Evolutionary conservation across 768 basidiomycete genomes (phyloP), one percentile per base, ranked within the genome.

Genomic region (Psilocybe cyanescens): DNA sequence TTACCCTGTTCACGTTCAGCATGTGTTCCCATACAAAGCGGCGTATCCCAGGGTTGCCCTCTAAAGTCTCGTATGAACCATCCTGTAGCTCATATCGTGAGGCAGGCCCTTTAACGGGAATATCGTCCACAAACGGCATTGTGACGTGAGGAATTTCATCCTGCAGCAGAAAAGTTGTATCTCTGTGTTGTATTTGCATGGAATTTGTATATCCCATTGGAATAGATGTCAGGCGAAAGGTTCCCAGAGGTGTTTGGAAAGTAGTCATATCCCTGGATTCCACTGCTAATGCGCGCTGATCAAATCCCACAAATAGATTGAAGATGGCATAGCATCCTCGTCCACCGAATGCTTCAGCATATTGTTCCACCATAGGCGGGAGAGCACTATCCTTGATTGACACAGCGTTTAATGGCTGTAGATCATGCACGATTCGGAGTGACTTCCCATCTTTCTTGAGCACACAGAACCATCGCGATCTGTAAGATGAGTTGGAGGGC

Each of bases 1-100:
- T 60, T 11, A 80, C 62, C 3, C 74, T 61, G 55, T 81, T 75
- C 24, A 78, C 55, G 47, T 73, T 68, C 3, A 69, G 24, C 1
- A 75, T 58, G 39, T 79, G 74, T 31, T 81, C 74, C 70, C 74
- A 79, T 0, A 81, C 68, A 46, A 82, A 82, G 0, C 67, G 54
- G 0, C 67, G 63, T 8, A 74, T 71, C 0, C 67, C 67, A 0
- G 69, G 62, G 28, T 72, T 74, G 14, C 65, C 67, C 1, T 55
- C 44, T 1, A 74, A 50, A 0, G 49, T 57, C 39, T 72, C n/a
- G 9, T 48, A 74, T 0, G 66, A 57, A 5, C 74, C 72, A 7
- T 29, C 29, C 0, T 48, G 8, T 3, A 55, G 68, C 41, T 79
- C 78, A 2, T 60, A 52, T 0, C 74, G 71, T 0, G 33, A 28